Conservation (phyloP, 495 filamentous ascomycete genomes). For the Penicillium paxilli region DNA sequence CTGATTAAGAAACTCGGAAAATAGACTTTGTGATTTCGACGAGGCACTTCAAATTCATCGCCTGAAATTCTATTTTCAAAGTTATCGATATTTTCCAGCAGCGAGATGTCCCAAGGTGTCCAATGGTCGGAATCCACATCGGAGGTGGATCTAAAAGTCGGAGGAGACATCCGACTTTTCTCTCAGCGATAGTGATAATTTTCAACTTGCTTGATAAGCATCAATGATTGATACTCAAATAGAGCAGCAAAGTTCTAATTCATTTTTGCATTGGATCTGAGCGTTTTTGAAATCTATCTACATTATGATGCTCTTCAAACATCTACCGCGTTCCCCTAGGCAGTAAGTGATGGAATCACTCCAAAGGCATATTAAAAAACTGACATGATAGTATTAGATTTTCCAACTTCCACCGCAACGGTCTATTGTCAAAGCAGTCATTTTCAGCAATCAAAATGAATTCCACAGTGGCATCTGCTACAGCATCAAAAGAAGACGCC, state of each 20-base stretch:
- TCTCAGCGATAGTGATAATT: neutral
- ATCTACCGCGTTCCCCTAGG: neutral
- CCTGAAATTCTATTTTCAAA: too few relatives aligned
- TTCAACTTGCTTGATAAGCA: neutral
- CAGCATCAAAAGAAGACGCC: slow-evolving; percentile 3
- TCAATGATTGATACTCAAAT: too few relatives aligned
- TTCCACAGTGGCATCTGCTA: slow-evolving; percentile 15
- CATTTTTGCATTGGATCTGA: too few relatives aligned
- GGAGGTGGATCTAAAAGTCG: neutral
- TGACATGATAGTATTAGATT: neutral
- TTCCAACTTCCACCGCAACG: neutral
- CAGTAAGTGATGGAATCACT: neutral
- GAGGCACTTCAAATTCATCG: too few relatives aligned
- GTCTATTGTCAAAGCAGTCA: neutral
- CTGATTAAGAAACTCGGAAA: too few relatives aligned
- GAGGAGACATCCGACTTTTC: neutral
- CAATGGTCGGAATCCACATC: too few relatives aligned
- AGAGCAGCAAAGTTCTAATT: too few relatives aligned
- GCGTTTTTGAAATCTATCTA: too few relatives aligned
- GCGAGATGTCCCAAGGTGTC: too few relatives aligned
- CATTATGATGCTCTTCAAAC: neutral
- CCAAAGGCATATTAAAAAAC: neutral
- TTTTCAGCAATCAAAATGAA: slow-evolving; percentile 9
- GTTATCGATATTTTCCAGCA: too few relatives aligned
- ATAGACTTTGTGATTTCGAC: too few relatives aligned